Conservation (phyloP, 148 eudicot genomes). For the Spergularia bocconei region DNA sequence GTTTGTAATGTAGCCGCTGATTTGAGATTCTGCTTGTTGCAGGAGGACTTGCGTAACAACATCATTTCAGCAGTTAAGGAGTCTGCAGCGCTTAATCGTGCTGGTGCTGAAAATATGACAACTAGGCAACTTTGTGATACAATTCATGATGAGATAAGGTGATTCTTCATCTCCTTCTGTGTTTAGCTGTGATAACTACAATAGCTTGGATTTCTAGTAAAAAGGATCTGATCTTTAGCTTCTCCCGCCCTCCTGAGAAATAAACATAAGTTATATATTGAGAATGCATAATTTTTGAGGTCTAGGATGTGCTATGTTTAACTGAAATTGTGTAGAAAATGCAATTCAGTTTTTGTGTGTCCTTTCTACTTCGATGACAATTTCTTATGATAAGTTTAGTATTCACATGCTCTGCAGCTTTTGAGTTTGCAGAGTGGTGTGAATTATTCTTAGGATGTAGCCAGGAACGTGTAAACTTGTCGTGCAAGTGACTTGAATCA, state of each 20-base stretch:
- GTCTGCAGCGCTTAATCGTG: conserved; percentile 62
- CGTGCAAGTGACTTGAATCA: not conserved
- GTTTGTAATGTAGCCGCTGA: too few species aligned
- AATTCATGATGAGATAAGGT: conserved; percentile 85
- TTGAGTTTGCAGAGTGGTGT: not conserved
- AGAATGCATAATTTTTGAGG: not conserved
- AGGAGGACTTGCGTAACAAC: conserved; percentile 73
- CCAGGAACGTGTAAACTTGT: not conserved
- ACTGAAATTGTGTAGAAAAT: not conserved
- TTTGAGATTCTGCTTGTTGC: conserved; percentile 20
- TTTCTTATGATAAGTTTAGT: not conserved
- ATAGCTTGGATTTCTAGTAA: not conserved
- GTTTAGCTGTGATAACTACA: not conserved
- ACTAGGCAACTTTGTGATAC: conserved; percentile 81
- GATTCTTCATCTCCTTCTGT: conserved; percentile 14
- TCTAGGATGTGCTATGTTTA: not conserved
- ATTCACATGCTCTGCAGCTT: not conserved
- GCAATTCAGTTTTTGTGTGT: not conserved
- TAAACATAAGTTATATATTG: too few species aligned
- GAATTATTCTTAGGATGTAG: not conserved
- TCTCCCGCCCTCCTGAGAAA: not conserved
- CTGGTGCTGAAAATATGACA: conserved; percentile 73
- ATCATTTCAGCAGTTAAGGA: conserved; percentile 65
- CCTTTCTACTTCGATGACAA: not conserved
- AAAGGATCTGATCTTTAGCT: not conserved